Conservation (phyloP, 352 stramenopile species). For the Phytophthora palmivora region DNA sequence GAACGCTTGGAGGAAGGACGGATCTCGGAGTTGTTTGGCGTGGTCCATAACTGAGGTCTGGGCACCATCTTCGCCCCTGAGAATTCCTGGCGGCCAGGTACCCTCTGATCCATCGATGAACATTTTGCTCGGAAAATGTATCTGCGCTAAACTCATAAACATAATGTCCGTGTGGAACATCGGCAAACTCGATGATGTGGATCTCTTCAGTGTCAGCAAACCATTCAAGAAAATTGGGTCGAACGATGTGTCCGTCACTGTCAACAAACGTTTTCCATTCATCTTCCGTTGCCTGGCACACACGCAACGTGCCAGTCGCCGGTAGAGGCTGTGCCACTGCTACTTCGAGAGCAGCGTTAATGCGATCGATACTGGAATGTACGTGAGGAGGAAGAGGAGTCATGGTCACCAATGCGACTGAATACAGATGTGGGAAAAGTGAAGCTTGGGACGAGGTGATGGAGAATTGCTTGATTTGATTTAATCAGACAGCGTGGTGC, state of each 20-base stretch:
- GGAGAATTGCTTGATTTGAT: neutral
- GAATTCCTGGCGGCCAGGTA: slow-evolving; percentile 34
- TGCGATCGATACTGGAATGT: slow-evolving; percentile 45
- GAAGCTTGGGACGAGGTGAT: neutral
- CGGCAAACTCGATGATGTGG: too few relatives aligned
- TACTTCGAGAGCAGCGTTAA: slow-evolving; percentile 49
- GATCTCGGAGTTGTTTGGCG: slow-evolving; percentile 31
- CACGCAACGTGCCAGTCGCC: too few relatives aligned
- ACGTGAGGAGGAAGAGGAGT: slow-evolving; percentile 30
- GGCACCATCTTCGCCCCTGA: slow-evolving; percentile 33
- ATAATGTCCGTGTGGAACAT: slow-evolving; percentile 31
- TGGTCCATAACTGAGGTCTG: slow-evolving; percentile 44
- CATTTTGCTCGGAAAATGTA: slow-evolving; percentile 10
- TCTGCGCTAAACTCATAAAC: slow-evolving; percentile 6
- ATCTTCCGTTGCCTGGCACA: slow-evolving; percentile 47
- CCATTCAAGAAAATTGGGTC: slow-evolving; percentile 44
- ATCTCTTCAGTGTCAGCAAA: slow-evolving; percentile 40
- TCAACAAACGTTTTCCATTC: slow-evolving; percentile 19
- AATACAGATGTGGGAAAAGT: neutral
- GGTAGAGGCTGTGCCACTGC: slow-evolving; percentile 41
- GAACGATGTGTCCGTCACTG: slow-evolving; percentile 32
- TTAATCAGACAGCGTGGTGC: too few relatives aligned
- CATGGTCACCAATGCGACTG: slow-evolving; percentile 26
- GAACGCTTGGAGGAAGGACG: slow-evolving; percentile 24
- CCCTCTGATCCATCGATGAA: slow-evolving; percentile 21